phyloP scores from a whole-genome alignment of 805 yeast species.

The Schwanniomyces polymorphus region DNA sequence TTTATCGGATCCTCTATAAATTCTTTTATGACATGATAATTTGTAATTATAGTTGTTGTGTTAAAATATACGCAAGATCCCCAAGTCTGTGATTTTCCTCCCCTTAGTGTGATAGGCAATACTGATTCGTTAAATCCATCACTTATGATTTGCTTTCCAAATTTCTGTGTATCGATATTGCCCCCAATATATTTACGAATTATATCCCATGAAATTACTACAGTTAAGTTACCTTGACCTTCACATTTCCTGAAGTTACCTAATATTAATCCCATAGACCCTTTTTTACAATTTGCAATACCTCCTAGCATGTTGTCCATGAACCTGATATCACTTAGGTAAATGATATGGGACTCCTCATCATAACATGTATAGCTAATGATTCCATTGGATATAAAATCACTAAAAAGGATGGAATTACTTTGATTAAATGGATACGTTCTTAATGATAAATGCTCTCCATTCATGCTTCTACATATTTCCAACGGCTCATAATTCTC shows the following conservation, averaged over 20 bases:
- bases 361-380: conserved; percentile 22
- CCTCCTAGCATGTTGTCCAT: conserved; percentile 50
- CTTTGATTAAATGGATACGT: conserved; percentile 31
- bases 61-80: conserved; percentile 43
- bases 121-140: conserved; percentile 6
- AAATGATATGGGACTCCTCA: conserved; percentile 14
- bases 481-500: not conserved
- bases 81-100: conserved; percentile 27
- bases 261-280: conserved; percentile 36
- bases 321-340: conserved; percentile 40
- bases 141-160: not conserved
- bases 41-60: conserved; percentile 34
- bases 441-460: conserved; percentile 13
- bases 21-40: conserved; percentile 40
- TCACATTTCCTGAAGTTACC: conserved; percentile 37
- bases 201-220: conserved; percentile 27
- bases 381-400: conserved; percentile 20
- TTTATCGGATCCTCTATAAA: conserved; percentile 2
- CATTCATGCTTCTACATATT: conserved; percentile 2
- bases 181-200: conserved; percentile 9
- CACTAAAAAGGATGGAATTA: conserved; percentile 27
- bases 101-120: conserved; percentile 16
- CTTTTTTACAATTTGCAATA: conserved; percentile 13
- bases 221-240: conserved; percentile 47
- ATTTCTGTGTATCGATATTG: not conserved